These are phyloP conservation scores for Penicillium atrosanguineum DNA, from an alignment of 495 filamentous ascomycete species.

Conservation along the genomic window DNA sequence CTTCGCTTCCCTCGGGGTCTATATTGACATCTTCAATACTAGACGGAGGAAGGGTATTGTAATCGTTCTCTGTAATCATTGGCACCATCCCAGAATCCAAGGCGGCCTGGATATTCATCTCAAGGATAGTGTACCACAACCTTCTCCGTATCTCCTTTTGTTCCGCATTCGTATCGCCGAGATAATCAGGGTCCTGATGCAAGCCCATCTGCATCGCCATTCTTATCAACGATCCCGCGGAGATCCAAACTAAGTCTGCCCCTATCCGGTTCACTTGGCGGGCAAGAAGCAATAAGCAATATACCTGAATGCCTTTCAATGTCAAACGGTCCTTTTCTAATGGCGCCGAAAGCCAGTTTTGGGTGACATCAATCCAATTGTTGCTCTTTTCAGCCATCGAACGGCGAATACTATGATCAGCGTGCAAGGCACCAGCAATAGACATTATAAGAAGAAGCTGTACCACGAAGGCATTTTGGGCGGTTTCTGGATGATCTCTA, in stretches of 20 bases:
- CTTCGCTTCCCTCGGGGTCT: neutral
- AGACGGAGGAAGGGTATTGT: slow-evolving; percentile 48
- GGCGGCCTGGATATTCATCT: slow-evolving; percentile 51
- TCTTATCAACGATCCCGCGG: slow-evolving; percentile 47
- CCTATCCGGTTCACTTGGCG: slow-evolving; percentile 46
- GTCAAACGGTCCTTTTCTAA: slow-evolving; percentile 47
- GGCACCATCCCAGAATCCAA: slow-evolving; percentile 53
- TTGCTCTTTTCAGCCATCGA: slow-evolving; percentile 28
- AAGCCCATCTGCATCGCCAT: slow-evolving; percentile 55
- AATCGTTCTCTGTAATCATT: slow-evolving; percentile 47
- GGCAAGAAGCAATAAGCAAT: slow-evolving; percentile 50
- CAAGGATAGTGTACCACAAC: slow-evolving; percentile 59
- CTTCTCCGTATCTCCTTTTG: slow-evolving; percentile 50
- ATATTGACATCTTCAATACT: slow-evolving; percentile 48
- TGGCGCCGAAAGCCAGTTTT: slow-evolving; percentile 51
- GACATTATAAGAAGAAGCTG: slow-evolving; percentile 48
- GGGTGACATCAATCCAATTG: slow-evolving; percentile 47
- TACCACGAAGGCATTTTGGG: slow-evolving; percentile 24
- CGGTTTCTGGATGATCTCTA: slow-evolving; percentile 34
- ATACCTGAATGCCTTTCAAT: slow-evolving; percentile 44
- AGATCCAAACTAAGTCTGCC: slow-evolving; percentile 52
- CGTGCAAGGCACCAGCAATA: slow-evolving; percentile 36
- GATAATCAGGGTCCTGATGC: slow-evolving; percentile 52
- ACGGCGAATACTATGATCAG: slow-evolving; percentile 16
- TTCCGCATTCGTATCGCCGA: slow-evolving; percentile 36